Evolutionary conservation across 768 basidiomycete genomes (phyloP).

Genomic region (Tulasnella sp.): DNA sequence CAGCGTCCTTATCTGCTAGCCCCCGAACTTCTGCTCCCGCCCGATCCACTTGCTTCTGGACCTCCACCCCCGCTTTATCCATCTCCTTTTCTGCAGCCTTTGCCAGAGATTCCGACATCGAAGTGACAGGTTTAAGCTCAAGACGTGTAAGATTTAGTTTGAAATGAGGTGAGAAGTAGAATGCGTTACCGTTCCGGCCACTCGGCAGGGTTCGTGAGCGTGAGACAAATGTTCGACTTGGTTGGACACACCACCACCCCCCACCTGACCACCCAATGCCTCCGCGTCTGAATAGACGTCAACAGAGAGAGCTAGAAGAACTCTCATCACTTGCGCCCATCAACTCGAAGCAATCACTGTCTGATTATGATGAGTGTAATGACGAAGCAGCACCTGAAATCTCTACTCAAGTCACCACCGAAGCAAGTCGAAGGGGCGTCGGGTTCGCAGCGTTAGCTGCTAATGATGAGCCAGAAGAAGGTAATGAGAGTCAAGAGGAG

Average conservation of each 20-base stretch:
- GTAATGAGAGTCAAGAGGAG: conserved; percentile 16
- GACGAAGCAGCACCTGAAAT: not conserved
- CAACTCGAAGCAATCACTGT: not conserved
- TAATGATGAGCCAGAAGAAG: not conserved
- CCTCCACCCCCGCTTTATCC: not conserved
- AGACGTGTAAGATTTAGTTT: too few relatives aligned
- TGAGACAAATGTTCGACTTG: too few relatives aligned
- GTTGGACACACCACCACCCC: not conserved
- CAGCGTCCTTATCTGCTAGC: conserved; percentile 52
- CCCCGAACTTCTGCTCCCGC: conserved; percentile 41
- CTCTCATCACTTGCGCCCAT: conserved; percentile 37
- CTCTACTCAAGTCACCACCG: not conserved
- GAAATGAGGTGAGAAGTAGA: too few relatives aligned
- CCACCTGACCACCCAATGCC: not conserved
- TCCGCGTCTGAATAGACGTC: conserved; percentile 56
- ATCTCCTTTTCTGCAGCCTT: not conserved
- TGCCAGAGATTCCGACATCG: conserved; percentile 1
- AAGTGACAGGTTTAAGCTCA: not conserved
- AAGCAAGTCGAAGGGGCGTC: not conserved
- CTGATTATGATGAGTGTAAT: not conserved
- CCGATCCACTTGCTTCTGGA: conserved; percentile 16
- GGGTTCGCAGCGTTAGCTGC: conserved; percentile 1
- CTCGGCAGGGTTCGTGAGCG: too few relatives aligned
- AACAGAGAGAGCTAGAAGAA: conserved; percentile 77
- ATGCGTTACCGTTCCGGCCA: too few relatives aligned